Conservation (phyloP, 2,329 filamentous ascomycete genomes). For the Phaeosphaeriaceae sp. region DNA sequence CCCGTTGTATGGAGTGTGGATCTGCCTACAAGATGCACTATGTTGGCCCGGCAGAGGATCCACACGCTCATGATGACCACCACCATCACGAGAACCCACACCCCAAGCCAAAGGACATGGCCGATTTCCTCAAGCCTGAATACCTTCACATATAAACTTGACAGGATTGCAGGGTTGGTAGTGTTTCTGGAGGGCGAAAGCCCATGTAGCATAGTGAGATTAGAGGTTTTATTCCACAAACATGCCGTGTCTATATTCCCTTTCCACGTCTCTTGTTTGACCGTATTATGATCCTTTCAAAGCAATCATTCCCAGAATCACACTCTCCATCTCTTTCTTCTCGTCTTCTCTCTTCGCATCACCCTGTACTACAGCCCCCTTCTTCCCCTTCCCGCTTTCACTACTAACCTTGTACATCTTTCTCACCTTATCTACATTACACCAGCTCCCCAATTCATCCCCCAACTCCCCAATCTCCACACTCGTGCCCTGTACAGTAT, state of each 20-base stretch:
- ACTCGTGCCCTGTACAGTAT: slow-evolving; percentile 32
- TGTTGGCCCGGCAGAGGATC: slow-evolving; percentile 79
- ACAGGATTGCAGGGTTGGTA: slow-evolving; percentile 8
- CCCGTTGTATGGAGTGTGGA: slow-evolving; percentile 97
- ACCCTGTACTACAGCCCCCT: slow-evolving; percentile 41
- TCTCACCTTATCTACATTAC: slow-evolving; percentile 66
- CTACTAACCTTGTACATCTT: slow-evolving; percentile 85
- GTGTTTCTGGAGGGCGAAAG: slow-evolving; percentile 19
- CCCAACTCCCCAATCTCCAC: slow-evolving; percentile 28
- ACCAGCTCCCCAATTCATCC: slow-evolving; percentile 59
- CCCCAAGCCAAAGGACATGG: slow-evolving; percentile 87
- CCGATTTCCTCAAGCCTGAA: slow-evolving; percentile 92
- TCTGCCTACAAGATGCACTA: slow-evolving; percentile 98
- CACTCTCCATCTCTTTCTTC: slow-evolving; percentile 67
- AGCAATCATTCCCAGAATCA: slow-evolving; percentile 79
- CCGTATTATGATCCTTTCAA: slow-evolving; percentile 62
- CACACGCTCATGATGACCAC: slow-evolving; percentile 65
- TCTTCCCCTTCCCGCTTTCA: slow-evolving; percentile 54
- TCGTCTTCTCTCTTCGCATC: slow-evolving; percentile 49
- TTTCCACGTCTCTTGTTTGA: slow-evolving; percentile 2
- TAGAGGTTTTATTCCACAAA: slow-evolving; percentile 26
- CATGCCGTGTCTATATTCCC: slow-evolving; percentile 7
- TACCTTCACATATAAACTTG: slow-evolving; percentile 72
- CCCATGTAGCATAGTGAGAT: slow-evolving; percentile 45
- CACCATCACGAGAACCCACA: slow-evolving; percentile 57